These are phyloP conservation scores for Adansonia digitata DNA, from an alignment of 345 rosid species.

Conservation along the genomic window DNA sequence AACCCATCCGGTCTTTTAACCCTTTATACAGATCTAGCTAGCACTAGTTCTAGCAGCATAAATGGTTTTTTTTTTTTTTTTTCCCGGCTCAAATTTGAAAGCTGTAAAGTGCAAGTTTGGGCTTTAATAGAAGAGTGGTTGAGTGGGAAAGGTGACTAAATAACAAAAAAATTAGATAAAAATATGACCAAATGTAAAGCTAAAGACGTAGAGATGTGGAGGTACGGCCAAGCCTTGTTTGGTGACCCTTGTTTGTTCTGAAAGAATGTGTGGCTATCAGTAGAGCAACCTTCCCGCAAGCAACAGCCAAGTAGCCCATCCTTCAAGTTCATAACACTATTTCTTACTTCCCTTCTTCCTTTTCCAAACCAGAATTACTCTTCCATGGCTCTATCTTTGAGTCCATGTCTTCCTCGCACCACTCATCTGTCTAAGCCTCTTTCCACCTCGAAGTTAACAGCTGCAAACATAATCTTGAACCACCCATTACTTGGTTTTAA, in stretches of 20 bases:
- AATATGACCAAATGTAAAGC: neutral
- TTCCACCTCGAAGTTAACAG: conserved; percentile 11
- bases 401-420: conserved; percentile 21
- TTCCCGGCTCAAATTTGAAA: too few relatives aligned
- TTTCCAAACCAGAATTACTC: neutral
- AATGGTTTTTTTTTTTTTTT: too few relatives aligned
- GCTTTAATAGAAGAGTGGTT: neutral
- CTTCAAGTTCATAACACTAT: neutral
- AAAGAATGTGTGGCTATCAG: conserved; percentile 28
- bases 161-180: neutral
- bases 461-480: neutral
- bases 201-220: neutral
- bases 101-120: too few relatives aligned
- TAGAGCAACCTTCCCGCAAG: conserved; percentile 22
- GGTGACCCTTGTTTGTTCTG: neutral
- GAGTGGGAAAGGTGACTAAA: neutral
- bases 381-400: conserved; percentile 22
- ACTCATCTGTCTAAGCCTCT: conserved; percentile 11
- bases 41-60: too few relatives aligned
- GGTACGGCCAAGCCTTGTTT: neutral
- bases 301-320: conserved; percentile 8
- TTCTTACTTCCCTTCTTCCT: neutral
- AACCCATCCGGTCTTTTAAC: too few relatives aligned
- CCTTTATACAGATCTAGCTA: too few relatives aligned
- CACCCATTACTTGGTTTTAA: neutral